Base-by-base conservation (phyloP, 2,329 filamentous ascomycete species). In the Sclerotinia glacialis region DNA sequence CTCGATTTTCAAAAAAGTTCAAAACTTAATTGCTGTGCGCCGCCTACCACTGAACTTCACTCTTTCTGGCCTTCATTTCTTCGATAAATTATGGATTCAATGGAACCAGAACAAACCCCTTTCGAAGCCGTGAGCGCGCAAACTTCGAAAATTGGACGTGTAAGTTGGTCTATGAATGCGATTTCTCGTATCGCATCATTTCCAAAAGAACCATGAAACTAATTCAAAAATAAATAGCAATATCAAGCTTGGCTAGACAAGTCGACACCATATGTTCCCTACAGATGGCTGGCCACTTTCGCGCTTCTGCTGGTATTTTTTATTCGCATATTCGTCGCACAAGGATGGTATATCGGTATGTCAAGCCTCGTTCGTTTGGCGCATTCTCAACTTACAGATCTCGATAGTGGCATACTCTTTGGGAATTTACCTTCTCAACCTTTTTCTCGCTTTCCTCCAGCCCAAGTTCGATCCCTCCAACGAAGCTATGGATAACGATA, bases 401-500 rank as follows among this genome's bases (percentile, higher is more conserved):
- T 28, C 2, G 26, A 74, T 73, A 96, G 95, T 99, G 75, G 94
- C 93, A 73, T 99, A 99, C 80, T 95, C 94, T 47, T 88, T 99
- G 66, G 95, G 94, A 73, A 99, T 99, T 80, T 99, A 99, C 83
- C 91, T 99, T 58, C 89, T 99, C 69, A 99, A 99, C 82, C 88
- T 99, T 69, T 99, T 99, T 86, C 92, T 99, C 78, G 95, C 95
- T 74, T 99, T 99, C 83, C 85, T 99, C 65, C 92, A 94, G 77
- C 95, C 95, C 74, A 99, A 99, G 83, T 98, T 99, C 83, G 95
- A 99, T 82, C 95, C 95, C 66, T 96, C 93, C 71, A 92, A 95
- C 77, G 94, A 97, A 77, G 84, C 85, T 59, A 83, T 93, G 78
- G 95, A 99, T 78, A 95, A 93, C 77, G 93, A 96, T 72, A 94